phyloP scores from a whole-genome alignment of 1,139 yeast genomes.

The Yamadazyma sp. region DNA sequence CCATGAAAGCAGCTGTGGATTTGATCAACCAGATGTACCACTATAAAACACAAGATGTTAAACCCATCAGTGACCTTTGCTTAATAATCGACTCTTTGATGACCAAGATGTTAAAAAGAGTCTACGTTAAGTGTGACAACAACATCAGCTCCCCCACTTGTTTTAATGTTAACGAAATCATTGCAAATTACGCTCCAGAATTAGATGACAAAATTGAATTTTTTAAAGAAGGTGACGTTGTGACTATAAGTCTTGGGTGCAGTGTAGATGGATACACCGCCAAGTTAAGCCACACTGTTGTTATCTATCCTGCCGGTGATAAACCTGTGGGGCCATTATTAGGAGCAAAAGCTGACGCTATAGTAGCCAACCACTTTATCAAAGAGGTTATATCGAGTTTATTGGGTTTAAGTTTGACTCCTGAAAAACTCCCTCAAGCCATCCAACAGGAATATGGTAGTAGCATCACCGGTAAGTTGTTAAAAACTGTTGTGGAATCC shows the following conservation, averaged over 20 bases:
- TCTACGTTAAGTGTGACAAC: constrained; percentile 65
- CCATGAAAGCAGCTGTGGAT: constrained; percentile 62
- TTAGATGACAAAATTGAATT: constrained; percentile 54
- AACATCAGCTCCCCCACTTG: constrained; percentile 93
- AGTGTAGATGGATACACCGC: constrained; percentile 96
- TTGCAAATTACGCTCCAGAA: constrained; percentile 84
- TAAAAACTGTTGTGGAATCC: constrained; percentile 75
- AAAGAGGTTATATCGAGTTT: constrained; percentile 76
- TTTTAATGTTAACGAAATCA: constrained; percentile 78
- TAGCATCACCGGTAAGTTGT: constrained; percentile 61
- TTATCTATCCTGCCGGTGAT: constrained; percentile 67
- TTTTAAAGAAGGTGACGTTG: constrained; percentile 78
- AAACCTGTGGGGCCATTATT: constrained; percentile 75
- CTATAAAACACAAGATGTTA: constrained; percentile 42
- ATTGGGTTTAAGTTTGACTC: constrained; percentile 70
- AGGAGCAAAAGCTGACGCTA: constrained; percentile 85
- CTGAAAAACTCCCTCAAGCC: constrained; percentile 65
- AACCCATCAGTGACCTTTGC: constrained; percentile 75
- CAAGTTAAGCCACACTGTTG: constrained; percentile 80
- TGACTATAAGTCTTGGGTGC: constrained; percentile 80
- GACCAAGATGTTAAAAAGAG: constrained; percentile 51
- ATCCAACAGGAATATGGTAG: constrained; percentile 28
- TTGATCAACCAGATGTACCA: constrained; percentile 75
- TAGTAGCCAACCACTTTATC: constrained; percentile 87
- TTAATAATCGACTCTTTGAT: constrained; percentile 76